These are phyloP conservation scores for Ganoderma multipileum DNA, from an alignment of 1,284 basidiomycete genomes.

Conservation along the genomic window DNA sequence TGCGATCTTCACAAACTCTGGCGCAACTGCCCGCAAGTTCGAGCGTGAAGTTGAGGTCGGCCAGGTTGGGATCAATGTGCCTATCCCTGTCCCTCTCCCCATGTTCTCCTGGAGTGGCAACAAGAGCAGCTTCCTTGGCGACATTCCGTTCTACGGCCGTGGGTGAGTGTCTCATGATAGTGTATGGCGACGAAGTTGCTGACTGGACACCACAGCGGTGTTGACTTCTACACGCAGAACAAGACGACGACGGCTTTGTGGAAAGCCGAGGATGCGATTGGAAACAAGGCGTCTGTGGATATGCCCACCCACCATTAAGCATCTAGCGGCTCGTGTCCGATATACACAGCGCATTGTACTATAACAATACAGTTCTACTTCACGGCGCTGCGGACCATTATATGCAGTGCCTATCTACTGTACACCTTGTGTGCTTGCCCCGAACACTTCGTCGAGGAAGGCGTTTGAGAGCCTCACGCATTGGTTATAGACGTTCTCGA, in stretches of 20 bases:
- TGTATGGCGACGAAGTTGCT: conserved; percentile 6
- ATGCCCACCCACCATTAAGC: conserved; percentile 83
- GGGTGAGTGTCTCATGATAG: conserved; percentile 50
- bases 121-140: conserved; percentile 89
- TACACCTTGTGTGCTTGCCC: conserved; percentile 34
- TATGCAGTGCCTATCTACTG: neutral
- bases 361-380: conserved; percentile 13
- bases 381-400: neutral
- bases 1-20: conserved; percentile 97
- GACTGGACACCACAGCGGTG: conserved; percentile 54
- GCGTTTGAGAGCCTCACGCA: conserved; percentile 72
- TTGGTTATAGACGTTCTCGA: conserved; percentile 69
- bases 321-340: neutral
- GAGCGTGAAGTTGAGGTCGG: conserved; percentile 91
- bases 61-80: conserved; percentile 94
- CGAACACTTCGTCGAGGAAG: conserved; percentile 69
- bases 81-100: conserved; percentile 88
- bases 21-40: conserved; percentile 95
- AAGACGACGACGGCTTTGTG: conserved; percentile 89
- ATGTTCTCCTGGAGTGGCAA: conserved; percentile 96
- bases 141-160: conserved; percentile 90
- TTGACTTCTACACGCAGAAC: conserved; percentile 93
- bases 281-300: conserved; percentile 77
- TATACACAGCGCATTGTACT: conserved; percentile 23
- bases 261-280: conserved; percentile 83